Evolutionary conservation across 768 basidiomycete genomes (phyloP), one percentile per base, ranked within the genome.

Genomic region (Suillus spraguei): DNA sequence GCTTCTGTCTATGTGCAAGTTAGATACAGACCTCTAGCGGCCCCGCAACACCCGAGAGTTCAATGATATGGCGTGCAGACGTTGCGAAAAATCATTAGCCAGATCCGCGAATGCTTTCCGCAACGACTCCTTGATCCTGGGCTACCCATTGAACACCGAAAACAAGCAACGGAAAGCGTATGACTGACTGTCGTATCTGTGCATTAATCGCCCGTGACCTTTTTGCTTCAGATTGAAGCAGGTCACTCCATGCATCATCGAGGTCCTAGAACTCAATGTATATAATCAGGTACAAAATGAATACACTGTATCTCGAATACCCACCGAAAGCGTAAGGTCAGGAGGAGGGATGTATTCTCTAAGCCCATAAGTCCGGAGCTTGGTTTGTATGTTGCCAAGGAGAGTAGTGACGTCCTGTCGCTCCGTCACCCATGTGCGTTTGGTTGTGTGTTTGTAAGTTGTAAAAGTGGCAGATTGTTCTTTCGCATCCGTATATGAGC

Each of bases 301-400:
- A 39, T 38, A 55, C 53, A 53, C 11, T 13, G 10, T 3, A 11
- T 62, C 38, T 14, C 14, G 11, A 47, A 28, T 60, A 72, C 83
- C 56, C 65, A 87, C 87, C 41, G 81, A 78, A 36, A 89, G 81
- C 28, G 87, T 78, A 22, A 95, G 77, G 3, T 92, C 95, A 4
- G 76, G 72, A 2, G 88, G 86, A 14, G 97, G 95, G 28, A 89
- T 82, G 74, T 96, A 99, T 69, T 92, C 87, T 63, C 87, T 81
- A 68, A 99, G 72, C 11, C 89, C 87, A 78, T 99, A 99, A 28
- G 96, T 99, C 75, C 83, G 85, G 62, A 99, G 79, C 76, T 99
- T 98, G 1, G 94, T 97, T 74, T 95, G 93, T 35, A 99, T 89
- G 70, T 97, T 97, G 4, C 92, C 89, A 66, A 98, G 93, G 16